These are phyloP conservation scores for Microbotryum saponariae DNA, from an alignment of 1,284 basidiomycete genomes.

Conservation along the genomic window DNA sequence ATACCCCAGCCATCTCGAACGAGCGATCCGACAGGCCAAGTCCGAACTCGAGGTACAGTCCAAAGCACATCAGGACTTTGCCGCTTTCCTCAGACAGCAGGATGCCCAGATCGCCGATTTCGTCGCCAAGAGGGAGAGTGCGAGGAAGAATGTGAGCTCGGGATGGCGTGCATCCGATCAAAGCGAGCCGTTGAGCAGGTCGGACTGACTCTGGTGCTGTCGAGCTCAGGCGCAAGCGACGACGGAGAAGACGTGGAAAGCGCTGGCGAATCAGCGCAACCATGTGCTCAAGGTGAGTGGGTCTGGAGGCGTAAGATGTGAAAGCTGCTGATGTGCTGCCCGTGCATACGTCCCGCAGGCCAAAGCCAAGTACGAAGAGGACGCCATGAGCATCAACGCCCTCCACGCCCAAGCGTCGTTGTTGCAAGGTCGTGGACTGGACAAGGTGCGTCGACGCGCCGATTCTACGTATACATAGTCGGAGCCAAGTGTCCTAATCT, in stretches of 20 bases:
- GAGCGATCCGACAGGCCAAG: slow-evolving; percentile 47
- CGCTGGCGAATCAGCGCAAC: slow-evolving; percentile 71
- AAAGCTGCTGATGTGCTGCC: no score
- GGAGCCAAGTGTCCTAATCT: not conserved
- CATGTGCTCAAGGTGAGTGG: slow-evolving; percentile 60
- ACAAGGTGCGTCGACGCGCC: slow-evolving; percentile 58
- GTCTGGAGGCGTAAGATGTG: no score
- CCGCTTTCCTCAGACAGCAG: slow-evolving; percentile 51
- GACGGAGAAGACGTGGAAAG: slow-evolving; percentile 82
- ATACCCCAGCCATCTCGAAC: slow-evolving; percentile 51
- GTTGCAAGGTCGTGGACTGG: slow-evolving; percentile 87
- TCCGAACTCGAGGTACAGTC: slow-evolving; percentile 78
- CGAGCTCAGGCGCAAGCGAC: slow-evolving; percentile 50
- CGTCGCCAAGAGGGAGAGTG: slow-evolving; percentile 57
- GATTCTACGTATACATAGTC: not conserved
- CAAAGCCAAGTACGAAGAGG: slow-evolving; percentile 86
- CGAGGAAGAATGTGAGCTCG: slow-evolving; percentile 54
- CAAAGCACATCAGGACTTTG: slow-evolving; percentile 48
- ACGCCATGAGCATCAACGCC: slow-evolving; percentile 90
- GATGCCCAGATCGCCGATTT: slow-evolving; percentile 59
- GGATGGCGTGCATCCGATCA: no score
- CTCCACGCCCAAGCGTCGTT: slow-evolving; percentile 89
- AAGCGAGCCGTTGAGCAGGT: no score
- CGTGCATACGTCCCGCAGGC: slow-evolving; percentile 45
- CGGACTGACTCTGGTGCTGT: no score